Evolutionary conservation across 2,329 filamentous ascomycete genomes (phyloP).

Genomic region (Byssothecium circinans): DNA sequence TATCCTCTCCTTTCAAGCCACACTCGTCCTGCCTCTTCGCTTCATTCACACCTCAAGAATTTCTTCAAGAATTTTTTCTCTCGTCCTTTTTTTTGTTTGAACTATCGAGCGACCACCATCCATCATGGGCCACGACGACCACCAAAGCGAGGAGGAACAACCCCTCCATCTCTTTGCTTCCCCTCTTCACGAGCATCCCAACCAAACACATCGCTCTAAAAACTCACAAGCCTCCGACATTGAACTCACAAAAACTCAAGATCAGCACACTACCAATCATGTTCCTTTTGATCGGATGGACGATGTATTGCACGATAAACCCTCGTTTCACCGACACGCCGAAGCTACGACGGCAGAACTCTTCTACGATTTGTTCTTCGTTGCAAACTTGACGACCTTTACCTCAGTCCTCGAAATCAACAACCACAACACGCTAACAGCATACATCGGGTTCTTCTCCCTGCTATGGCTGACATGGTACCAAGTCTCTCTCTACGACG

Average conservation of each 20-base stretch:
- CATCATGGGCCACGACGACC: neutral
- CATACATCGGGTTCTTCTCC: slow-evolving; percentile 58
- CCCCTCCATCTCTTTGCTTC: slow-evolving; percentile 22
- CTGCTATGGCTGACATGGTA: slow-evolving; percentile 72
- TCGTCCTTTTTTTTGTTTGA: neutral
- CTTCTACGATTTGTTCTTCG: slow-evolving; percentile 64
- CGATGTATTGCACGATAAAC: slow-evolving; percentile 12
- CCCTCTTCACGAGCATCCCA: slow-evolving; percentile 14
- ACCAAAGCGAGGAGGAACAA: slow-evolving; percentile 12
- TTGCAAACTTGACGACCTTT: slow-evolving; percentile 67
- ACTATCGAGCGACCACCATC: neutral
- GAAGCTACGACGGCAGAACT: slow-evolving; percentile 60
- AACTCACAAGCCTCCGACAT: slow-evolving; percentile 3
- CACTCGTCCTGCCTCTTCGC: no score
- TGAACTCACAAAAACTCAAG: slow-evolving; percentile 11
- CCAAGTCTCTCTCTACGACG: slow-evolving; percentile 64
- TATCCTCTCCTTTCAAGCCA: no score
- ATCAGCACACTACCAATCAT: slow-evolving; percentile 4
- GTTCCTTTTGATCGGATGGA: slow-evolving; percentile 20
- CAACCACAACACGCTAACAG: slow-evolving; percentile 44
- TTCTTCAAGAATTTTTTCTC: no score
- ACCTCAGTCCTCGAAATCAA: slow-evolving; percentile 54
- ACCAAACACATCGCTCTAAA: neutral
- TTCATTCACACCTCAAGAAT: no score
- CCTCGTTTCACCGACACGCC: slow-evolving; percentile 45